Evolutionary conservation across 768 basidiomycete species (phyloP).

Genomic region (Naganishia vishniacii): DNA sequence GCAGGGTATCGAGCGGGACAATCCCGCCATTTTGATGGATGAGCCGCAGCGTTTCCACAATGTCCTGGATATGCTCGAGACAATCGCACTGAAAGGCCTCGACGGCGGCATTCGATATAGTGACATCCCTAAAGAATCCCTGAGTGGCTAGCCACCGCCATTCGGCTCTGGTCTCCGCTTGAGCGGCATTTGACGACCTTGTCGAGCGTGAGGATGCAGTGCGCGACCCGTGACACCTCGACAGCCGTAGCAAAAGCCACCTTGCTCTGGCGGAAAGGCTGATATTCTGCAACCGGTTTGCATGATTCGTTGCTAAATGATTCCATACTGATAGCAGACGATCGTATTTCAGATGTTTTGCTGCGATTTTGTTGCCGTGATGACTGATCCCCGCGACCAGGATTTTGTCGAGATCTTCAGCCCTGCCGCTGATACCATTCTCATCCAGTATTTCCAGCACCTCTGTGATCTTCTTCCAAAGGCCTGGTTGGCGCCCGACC

Average conservation of each 20-base stretch:
- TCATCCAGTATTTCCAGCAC: not conserved
- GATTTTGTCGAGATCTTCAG: not conserved
- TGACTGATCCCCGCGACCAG: not conserved
- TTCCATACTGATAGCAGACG: conserved; percentile 1
- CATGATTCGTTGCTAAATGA: not conserved
- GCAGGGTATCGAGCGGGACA: not conserved
- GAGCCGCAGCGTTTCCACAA: not conserved
- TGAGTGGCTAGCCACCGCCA: conserved; percentile 1
- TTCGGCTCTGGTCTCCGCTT: not conserved
- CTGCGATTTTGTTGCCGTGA: not conserved
- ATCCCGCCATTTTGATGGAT: conserved; percentile 1
- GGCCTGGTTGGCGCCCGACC: not conserved
- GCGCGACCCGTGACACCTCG: no score
- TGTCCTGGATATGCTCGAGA: not conserved
- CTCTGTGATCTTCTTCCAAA: not conserved
- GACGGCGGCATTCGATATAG: not conserved
- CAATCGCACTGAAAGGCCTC: not conserved
- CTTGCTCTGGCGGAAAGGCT: not conserved
- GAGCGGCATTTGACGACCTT: not conserved
- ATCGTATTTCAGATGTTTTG: not conserved
- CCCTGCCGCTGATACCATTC: no score
- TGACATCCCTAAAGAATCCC: conserved; percentile 3
- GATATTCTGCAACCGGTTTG: not conserved
- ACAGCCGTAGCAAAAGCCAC: conserved; percentile 1
- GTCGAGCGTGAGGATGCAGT: not conserved